Conservation (phyloP, 495 filamentous ascomycete genomes). For the Penicillium macrosclerotiorum region DNA sequence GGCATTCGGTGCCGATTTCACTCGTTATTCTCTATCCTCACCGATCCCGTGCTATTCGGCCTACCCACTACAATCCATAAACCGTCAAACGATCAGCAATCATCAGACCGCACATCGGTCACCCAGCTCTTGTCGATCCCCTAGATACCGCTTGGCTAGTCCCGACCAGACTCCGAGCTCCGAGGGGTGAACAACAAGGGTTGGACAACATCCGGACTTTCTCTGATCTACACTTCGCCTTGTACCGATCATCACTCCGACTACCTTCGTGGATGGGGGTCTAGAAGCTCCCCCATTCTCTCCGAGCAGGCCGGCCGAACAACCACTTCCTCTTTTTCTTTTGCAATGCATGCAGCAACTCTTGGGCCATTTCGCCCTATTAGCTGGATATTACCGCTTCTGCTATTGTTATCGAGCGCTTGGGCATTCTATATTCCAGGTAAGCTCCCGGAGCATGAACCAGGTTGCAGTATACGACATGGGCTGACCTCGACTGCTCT, state of each 20-base stretch:
- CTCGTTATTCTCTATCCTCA: slow-evolving; percentile 44
- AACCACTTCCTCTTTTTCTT: slow-evolving; percentile 20
- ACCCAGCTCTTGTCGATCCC: not conserved
- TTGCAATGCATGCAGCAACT: slow-evolving; percentile 29
- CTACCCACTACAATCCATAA: not conserved
- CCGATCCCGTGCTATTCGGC: not conserved
- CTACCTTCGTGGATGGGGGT: slow-evolving; percentile 20
- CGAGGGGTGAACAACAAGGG: slow-evolving; percentile 4
- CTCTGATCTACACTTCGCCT: slow-evolving; percentile 18
- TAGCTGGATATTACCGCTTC: slow-evolving; percentile 35
- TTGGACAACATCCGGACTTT: slow-evolving; percentile 7
- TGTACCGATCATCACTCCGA: slow-evolving; percentile 1
- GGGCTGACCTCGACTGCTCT: slow-evolving; percentile 17
- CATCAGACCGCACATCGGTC: not conserved
- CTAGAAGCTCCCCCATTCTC: slow-evolving; percentile 11
- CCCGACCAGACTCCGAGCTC: no score
- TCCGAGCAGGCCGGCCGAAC: slow-evolving; percentile 17
- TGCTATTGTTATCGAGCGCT: slow-evolving; percentile 38
- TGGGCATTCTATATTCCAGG: slow-evolving; percentile 80
- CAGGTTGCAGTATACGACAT: slow-evolving; percentile 1
- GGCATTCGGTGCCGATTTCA: slow-evolving; percentile 61
- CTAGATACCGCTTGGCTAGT: no score
- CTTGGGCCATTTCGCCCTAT: slow-evolving; percentile 18
- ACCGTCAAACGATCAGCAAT: not conserved
- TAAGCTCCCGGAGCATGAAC: slow-evolving; percentile 31